Evolutionary conservation across 176 grass and related monocot genomes (phyloP), one percentile per base, ranked within the genome.

Genomic region (Oryza nivara): DNA sequence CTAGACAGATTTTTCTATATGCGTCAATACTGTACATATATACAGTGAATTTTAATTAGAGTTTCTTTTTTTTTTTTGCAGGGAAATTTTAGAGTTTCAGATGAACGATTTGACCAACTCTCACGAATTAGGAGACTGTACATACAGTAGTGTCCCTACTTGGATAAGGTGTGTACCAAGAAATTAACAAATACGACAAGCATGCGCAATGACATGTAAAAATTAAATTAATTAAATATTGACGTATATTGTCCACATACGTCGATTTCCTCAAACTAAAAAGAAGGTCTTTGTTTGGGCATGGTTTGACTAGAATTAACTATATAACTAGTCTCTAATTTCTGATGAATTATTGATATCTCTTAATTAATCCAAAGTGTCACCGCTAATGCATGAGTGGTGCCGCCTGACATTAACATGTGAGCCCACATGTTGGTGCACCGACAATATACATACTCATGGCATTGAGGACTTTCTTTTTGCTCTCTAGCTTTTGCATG

Each of bases 361-460:
- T 44, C n/a, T 46, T 35, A 51, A 84, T 80, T 77, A 51, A 45
- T 25, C 41, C 78, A 66, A 76, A 72, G 74, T 41, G 58, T 34
- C 67, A 68, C 20, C 4, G 14, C 56, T 34, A 44, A 70, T 80
- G 69, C 28, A 48, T 22, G 23, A 11, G 38, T 28, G 79, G 44
- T 58, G 74, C 70, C 38, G 74, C 70, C 38, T 51, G 38, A 78
- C 67, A 68, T 74, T 61, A 23, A 20, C 69, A 65, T 35, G 78
- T 9, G 70, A 81, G 32, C 77, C 89, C 82, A 44, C 81, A 88
- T 88, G 89, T 84, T 71, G 75, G 64, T 84, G 89, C 89, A 81
- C 81, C 85, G 89, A 87, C 89, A 75, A 71, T 72, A 45, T 72
- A 44, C 81, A 72, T 69, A 91, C 76, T 91, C 85, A 91, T 91